Conservation (phyloP, 139 green algal species). For the Tetraselmis striata region DNA sequence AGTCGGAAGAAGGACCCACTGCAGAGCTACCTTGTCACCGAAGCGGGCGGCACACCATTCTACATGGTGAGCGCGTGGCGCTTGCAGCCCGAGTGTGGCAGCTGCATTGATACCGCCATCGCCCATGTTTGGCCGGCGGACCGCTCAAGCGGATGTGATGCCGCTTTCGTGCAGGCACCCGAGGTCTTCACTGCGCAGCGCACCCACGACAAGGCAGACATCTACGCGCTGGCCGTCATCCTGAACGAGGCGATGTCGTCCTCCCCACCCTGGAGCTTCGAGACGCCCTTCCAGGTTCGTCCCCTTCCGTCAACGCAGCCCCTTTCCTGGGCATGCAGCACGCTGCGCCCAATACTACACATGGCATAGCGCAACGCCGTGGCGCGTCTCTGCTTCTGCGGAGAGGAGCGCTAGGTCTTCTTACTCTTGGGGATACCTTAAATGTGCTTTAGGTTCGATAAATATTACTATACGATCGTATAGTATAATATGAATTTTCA, state of each 20-base stretch:
- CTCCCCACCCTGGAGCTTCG: neutral
- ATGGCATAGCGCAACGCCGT: too few relatives aligned
- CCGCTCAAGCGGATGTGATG: neutral
- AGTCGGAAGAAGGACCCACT: neutral
- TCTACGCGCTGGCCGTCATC: neutral
- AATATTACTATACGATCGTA: too few relatives aligned
- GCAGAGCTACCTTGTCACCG: neutral
- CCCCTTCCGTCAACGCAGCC: neutral
- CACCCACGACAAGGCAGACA: neutral
- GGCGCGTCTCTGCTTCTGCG: too few relatives aligned
- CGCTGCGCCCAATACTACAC: too few relatives aligned
- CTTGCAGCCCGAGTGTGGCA: neutral
- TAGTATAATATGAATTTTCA: too few relatives aligned
- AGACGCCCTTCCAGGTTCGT: neutral
- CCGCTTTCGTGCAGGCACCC: neutral
- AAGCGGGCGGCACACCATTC: neutral
- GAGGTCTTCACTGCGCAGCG: neutral
- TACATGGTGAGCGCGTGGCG: neutral
- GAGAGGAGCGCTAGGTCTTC: too few relatives aligned
- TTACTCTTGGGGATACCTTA: too few relatives aligned
- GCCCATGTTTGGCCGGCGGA: too few relatives aligned
- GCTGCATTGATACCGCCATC: neutral
- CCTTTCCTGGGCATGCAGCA: neutral
- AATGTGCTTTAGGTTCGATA: too few relatives aligned
- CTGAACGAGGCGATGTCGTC: neutral